Conservation (phyloP, 768 basidiomycete species). For the Saitozyma podzolica region DNA sequence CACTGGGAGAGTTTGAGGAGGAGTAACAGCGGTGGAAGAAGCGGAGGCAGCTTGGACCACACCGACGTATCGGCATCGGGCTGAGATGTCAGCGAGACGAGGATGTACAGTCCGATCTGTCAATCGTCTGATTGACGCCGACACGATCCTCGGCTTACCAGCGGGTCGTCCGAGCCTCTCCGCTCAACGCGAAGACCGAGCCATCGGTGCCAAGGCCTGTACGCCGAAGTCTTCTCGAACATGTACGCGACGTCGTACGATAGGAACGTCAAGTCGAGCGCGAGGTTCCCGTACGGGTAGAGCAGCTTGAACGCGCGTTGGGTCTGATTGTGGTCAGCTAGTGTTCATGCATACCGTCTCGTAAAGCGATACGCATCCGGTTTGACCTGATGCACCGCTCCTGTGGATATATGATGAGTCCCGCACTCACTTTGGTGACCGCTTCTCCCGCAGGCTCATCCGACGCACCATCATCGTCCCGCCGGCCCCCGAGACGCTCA, state of each 20-base stretch:
- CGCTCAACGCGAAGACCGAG: conserved; percentile 80
- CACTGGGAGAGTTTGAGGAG: conserved; percentile 96
- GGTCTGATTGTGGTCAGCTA: conserved; percentile 4
- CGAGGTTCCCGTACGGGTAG: conserved; percentile 80
- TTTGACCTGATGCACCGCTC: no score
- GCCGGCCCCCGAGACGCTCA: conserved; percentile 82
- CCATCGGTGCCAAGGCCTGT: conserved; percentile 89
- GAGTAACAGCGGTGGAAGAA: conserved; percentile 83
- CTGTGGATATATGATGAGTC: no score
- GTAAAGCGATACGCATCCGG: background rate
- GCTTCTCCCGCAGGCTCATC: conserved; percentile 52
- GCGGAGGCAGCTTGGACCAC: conserved; percentile 28
- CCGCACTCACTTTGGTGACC: conserved; percentile 19
- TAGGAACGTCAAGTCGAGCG: conserved; percentile 79
- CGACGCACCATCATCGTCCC: conserved; percentile 64
- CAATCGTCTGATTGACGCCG: background rate
- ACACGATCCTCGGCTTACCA: conserved; percentile 9
- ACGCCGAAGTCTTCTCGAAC: conserved; percentile 79
- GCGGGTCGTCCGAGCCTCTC: conserved; percentile 18
- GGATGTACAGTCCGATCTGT: no score
- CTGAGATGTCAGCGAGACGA: conserved; percentile 4
- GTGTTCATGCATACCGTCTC: background rate
- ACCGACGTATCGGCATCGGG: conserved; percentile 11
- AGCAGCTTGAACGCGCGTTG: conserved; percentile 63
- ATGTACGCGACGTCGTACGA: conserved; percentile 84